Evolutionary conservation across 345 rosid species (phyloP).

Genomic region (Syzygium aromaticum): DNA sequence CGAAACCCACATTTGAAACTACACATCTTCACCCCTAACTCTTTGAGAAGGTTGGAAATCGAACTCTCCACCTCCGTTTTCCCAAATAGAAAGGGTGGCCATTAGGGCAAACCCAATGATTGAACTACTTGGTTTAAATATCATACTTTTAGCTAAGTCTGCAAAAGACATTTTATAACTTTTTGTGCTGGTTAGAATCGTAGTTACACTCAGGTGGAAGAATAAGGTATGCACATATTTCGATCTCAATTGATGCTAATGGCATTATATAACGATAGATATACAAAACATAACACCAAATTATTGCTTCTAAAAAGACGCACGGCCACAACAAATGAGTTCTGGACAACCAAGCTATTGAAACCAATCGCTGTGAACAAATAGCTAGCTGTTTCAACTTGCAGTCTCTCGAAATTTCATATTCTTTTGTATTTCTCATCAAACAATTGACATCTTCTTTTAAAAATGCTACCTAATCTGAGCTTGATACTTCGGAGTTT

Average conservation of each 20-base stretch:
- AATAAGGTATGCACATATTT: background rate
- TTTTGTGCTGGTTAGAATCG: background rate
- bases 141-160: background rate
- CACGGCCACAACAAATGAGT: background rate
- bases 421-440: background rate
- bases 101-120: background rate
- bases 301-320: background rate
- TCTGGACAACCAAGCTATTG: background rate
- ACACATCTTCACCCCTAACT: too few species aligned
- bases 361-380: background rate
- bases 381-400: too few species aligned
- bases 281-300: background rate
- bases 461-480: background rate
- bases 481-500: background rate
- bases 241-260: background rate
- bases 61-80: too few species aligned
- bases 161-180: background rate
- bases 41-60: too few species aligned
- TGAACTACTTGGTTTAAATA: background rate
- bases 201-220: background rate
- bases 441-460: background rate
- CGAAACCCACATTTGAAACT: too few species aligned
- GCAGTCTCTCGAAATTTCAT: background rate
- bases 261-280: background rate
- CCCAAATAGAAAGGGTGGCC: too few species aligned